Percentiles rank a stretch among this genome's conserved stretches.
These are phyloP conservation scores for Yarrowia divulgata DNA, from an alignment of 805 yeast species.

Conservation along the genomic window DNA sequence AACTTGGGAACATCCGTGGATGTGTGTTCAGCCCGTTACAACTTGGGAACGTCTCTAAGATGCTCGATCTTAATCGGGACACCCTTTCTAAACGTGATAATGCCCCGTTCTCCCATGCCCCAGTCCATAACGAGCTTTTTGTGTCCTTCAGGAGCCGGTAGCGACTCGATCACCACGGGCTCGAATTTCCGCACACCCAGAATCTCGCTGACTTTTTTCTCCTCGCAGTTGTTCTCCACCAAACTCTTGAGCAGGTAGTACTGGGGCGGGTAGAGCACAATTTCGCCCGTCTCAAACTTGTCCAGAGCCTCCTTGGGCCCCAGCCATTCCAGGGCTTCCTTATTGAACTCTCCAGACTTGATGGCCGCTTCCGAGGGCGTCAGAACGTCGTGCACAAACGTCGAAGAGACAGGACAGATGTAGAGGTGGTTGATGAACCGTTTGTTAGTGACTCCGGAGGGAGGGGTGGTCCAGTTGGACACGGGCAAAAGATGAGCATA, in stretches of 20 bases:
- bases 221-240: slow-evolving; percentile 26
- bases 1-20: no score
- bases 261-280: slow-evolving; percentile 49
- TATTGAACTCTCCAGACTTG: slow-evolving; percentile 35
- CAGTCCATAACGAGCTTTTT: slow-evolving; percentile 43
- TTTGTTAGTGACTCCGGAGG: slow-evolving; percentile 41
- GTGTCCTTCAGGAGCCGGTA: slow-evolving; percentile 40
- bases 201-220: slow-evolving; percentile 40
- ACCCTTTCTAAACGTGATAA: slow-evolving; percentile 39
- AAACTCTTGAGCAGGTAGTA: slow-evolving; percentile 45
- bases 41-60: slow-evolving; percentile 2
- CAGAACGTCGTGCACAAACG: slow-evolving; percentile 37
- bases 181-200: slow-evolving; percentile 42
- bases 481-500: slow-evolving; percentile 39
- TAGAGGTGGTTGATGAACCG: slow-evolving; percentile 48
- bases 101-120: slow-evolving; percentile 46
- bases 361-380: slow-evolving; percentile 29
- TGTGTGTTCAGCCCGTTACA: not conserved
- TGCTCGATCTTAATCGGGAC: slow-evolving; percentile 36
- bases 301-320: slow-evolving; percentile 45
- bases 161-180: slow-evolving; percentile 43
- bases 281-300: slow-evolving; percentile 42
- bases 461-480: slow-evolving; percentile 49
- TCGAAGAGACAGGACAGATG: slow-evolving; percentile 43
- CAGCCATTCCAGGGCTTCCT: slow-evolving; percentile 46